Conservation (phyloP, 345 rosid genomes). For the Citrus australasica region DNA sequence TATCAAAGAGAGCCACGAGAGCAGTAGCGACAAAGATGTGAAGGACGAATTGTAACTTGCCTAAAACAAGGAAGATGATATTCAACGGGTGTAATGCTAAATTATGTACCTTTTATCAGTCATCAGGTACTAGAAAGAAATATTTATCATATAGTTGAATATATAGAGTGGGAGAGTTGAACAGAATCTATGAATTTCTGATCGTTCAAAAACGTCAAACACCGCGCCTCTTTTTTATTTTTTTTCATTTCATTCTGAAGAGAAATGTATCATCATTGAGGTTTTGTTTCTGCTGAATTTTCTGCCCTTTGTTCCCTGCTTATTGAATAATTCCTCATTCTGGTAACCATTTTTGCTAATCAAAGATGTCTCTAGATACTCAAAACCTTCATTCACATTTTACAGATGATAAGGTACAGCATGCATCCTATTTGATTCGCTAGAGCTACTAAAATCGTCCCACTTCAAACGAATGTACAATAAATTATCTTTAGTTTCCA, state of each 20-base stretch:
- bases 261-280: neutral
- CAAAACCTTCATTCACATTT: neutral
- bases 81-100: neutral
- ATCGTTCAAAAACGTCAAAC: neutral
- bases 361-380: neutral
- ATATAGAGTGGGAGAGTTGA: constrained; percentile 1
- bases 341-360: neutral
- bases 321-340: neutral
- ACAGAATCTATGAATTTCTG: neutral
- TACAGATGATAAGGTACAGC: neutral
- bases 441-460: too few relatives aligned
- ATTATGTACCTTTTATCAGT: constrained; percentile 9
- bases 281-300: neutral
- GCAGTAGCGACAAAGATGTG: constrained; percentile 25
- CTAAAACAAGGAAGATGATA: neutral
- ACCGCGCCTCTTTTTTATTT: too few relatives aligned
- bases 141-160: neutral
- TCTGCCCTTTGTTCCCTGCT: neutral
- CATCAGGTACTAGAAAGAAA: constrained; percentile 9
- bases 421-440: too few relatives aligned
- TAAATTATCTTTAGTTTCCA: too few relatives aligned
- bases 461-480: too few relatives aligned
- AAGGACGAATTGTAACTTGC: constrained; percentile 85
- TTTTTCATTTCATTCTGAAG: neutral
- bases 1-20: constrained; percentile 26